Evolutionary conservation across 441 rosid species (phyloP).

Genomic region (Corymbia calophylla): DNA sequence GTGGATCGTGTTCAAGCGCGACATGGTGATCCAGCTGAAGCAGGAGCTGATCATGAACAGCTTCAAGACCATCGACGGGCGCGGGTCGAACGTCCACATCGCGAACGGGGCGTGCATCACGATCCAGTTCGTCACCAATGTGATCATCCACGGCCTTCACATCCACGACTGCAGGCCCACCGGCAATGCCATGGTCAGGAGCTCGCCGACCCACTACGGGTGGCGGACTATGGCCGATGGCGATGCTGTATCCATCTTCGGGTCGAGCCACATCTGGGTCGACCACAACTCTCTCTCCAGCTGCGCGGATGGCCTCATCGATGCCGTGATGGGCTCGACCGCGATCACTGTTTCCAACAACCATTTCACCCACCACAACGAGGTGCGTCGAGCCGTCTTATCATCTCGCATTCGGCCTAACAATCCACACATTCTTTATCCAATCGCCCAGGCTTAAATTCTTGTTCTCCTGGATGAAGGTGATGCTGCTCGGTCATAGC

Average conservation of each 20-base stretch:
- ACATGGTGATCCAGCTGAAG: conserved; percentile 85
- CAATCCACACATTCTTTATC: background rate
- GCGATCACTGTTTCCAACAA: conserved; percentile 91
- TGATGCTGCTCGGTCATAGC: conserved; percentile 85
- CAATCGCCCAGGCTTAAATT: background rate
- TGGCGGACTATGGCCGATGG: conserved; percentile 98
- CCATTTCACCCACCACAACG: conserved; percentile 88
- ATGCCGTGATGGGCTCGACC: conserved; percentile 94
- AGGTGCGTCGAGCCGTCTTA: conserved; percentile 28
- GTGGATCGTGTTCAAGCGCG: conserved; percentile 89
- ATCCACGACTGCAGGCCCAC: conserved; percentile 88
- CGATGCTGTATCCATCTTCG: conserved; percentile 85
- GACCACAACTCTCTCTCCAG: conserved; percentile 89
- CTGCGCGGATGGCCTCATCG: conserved; percentile 95
- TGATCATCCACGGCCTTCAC: conserved; percentile 83
- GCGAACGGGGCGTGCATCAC: conserved; percentile 91
- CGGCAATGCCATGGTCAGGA: conserved; percentile 87
- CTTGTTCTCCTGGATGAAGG: conserved; percentile 17
- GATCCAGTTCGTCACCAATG: conserved; percentile 74
- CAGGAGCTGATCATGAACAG: conserved; percentile 85
- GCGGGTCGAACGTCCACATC: conserved; percentile 81
- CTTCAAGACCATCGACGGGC: conserved; percentile 91
- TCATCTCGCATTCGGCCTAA: background rate
- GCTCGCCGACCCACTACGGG: conserved; percentile 75
- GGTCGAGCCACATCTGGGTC: conserved; percentile 89